Conservation (phyloP, 805 yeast species). For the Ogataea paraovalis region DNA sequence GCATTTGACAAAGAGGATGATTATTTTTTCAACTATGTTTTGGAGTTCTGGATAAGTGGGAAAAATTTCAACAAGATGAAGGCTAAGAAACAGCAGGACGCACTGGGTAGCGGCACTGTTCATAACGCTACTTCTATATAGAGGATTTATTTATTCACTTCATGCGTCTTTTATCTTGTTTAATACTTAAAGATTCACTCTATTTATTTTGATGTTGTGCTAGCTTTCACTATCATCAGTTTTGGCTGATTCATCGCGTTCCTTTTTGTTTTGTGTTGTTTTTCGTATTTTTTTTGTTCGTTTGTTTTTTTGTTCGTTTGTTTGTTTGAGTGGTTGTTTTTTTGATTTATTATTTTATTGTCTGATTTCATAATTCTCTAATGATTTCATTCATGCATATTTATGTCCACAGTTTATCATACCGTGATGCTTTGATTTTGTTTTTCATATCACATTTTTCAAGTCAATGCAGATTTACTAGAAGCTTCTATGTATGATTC, state of each 20-base stretch:
- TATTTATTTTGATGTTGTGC: not conserved
- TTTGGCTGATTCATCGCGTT: not conserved
- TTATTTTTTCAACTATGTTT: constrained; percentile 30
- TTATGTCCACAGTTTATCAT: not conserved
- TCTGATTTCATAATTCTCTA: not conserved
- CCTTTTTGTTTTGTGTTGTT: too few relatives aligned
- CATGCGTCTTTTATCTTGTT: not conserved
- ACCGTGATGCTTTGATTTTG: not conserved
- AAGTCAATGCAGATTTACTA: not conserved
- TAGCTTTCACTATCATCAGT: not conserved
- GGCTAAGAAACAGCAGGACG: constrained; percentile 19
- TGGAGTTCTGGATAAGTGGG: constrained; percentile 32
- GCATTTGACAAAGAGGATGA: constrained; percentile 33
- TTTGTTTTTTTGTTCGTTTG: not conserved
- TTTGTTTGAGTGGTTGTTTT: not conserved
- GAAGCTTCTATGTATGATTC: not conserved
- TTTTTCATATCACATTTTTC: not conserved
- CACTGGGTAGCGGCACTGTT: not conserved
- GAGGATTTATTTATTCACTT: not conserved
- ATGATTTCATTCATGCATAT: not conserved
- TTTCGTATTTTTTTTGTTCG: not conserved
- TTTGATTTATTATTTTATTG: not conserved
- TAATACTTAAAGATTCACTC: not conserved
- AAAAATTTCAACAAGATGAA: constrained; percentile 28
- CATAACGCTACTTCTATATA: not conserved